Evolutionary conservation across 305 asterid species (phyloP).

Genomic region (Rubia tinctorum): DNA sequence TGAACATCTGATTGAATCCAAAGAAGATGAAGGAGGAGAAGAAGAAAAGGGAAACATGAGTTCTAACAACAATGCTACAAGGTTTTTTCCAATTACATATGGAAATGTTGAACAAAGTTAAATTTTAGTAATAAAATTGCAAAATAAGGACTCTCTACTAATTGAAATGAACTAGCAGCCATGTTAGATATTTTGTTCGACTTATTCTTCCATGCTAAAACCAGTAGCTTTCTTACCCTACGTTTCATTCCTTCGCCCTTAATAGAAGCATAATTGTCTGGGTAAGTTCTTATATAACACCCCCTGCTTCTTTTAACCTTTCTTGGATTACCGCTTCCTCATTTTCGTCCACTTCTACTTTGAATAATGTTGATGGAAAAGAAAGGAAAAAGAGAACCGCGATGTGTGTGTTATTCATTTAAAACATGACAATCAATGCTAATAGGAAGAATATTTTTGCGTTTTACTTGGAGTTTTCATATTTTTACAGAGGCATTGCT

Average conservation of each 20-base stretch:
- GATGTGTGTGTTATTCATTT: constrained; percentile 10
- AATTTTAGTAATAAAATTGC: background rate
- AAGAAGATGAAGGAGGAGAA: constrained; percentile 11
- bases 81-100: constrained; percentile 14
- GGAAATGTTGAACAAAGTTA: background rate
- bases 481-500: constrained; percentile 11
- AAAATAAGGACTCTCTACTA: background rate
- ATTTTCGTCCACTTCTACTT: background rate
- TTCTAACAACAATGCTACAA: constrained; percentile 48
- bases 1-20: constrained; percentile 9
- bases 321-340: constrained; percentile 18
- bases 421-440: background rate
- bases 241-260: background rate
- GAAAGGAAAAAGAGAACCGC: background rate
- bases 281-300: too few relatives aligned
- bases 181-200: background rate
- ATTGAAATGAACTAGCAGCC: background rate
- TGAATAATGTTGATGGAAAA: background rate
- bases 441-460: background rate
- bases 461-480: background rate
- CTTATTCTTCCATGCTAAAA: background rate
- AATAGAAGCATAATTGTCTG: background rate
- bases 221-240: background rate
- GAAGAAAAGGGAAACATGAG: constrained; percentile 17
- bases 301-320: constrained; percentile 8